Evolutionary conservation across 164 flowering plant genomes (phyloP), one percentile per base, ranked within the genome.

Genomic region (Stephania cephalantha): DNA sequence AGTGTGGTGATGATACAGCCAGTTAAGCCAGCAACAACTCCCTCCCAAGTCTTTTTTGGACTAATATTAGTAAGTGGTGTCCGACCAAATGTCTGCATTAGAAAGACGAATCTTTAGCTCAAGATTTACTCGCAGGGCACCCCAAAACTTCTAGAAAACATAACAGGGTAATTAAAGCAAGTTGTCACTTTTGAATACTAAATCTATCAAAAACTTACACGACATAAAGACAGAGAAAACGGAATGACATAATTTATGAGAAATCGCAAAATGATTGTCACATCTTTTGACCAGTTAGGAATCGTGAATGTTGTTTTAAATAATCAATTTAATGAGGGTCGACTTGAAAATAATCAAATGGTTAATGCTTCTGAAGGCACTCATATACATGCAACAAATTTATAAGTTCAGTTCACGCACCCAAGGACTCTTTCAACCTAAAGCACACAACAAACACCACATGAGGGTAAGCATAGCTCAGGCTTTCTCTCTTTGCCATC

Each of bases 31-130:
- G 86, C 85, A 78, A 90, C 74, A 81, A 90, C 95, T 78, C 97
- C 97, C 78, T 96, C 99, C 93, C 97, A 90, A 61, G 98, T 96
- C 87, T 94, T 96, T 84, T 96, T 96, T 20, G 99, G 99, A 84
- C 99, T 96, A 73, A 96, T 81, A 80, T 61, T 83, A 45, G 89
- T 96, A 35, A 96, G 90, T 13, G 97, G 99, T 70, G 98, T 96
- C 79, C 93, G 87, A 71, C 98, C 98, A 90, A 92, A 92, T 77
- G 89, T 86, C 99, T 95, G 90, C 85, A 84, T 74, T 58, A 9
- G 64, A 76, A 63, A 42, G 30, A 52, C 69, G 3, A 35, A 76
- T 15, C 18, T 58, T 10, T 31, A 31, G 46, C 67, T 71, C 46
- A 46, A 70, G 44, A 29, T 25, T 13, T 58, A 6, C 64, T 58